These are phyloP conservation scores for Capniomyces stellatus DNA, from an alignment of 371 early-diverging fungal genomes.

Conservation along the genomic window DNA sequence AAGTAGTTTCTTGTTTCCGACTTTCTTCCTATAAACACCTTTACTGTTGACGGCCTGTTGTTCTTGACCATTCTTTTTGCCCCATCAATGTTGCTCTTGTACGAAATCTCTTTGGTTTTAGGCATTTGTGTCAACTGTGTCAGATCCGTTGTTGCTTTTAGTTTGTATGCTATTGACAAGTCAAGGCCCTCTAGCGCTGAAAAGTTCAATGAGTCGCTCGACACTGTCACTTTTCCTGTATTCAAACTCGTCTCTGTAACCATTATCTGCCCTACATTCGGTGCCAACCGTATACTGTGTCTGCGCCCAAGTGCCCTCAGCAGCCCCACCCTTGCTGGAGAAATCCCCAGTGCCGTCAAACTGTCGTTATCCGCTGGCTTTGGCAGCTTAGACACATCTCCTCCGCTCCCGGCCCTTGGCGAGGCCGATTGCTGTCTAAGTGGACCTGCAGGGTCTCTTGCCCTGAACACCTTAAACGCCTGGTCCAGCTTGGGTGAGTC, in stretches of 20 bases:
- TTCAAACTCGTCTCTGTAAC: conserved; percentile 17
- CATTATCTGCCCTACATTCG: conserved; percentile 21
- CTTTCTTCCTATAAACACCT: not conserved
- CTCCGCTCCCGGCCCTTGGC: not conserved
- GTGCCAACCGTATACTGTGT: conserved; percentile 25
- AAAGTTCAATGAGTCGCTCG: not conserved
- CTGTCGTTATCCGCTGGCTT: not conserved
- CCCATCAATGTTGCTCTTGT: not conserved
- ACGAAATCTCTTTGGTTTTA: conserved; percentile 24
- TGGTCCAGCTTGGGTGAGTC: conserved; percentile 18
- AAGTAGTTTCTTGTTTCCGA: too few relatives aligned
- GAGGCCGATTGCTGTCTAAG: conserved; percentile 11
- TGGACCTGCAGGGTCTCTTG: conserved; percentile 25
- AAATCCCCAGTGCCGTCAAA: conserved; percentile 7
- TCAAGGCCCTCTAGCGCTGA: conserved; percentile 5
- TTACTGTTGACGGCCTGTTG: not conserved
- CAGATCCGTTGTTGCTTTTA: conserved; percentile 23
- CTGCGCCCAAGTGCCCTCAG: conserved; percentile 23
- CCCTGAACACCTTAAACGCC: conserved; percentile 19
- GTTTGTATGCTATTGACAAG: conserved; percentile 10
- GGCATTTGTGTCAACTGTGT: conserved; percentile 21
- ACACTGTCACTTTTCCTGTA: conserved; percentile 4
- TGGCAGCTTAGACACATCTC: not conserved
- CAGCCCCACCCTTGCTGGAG: conserved; percentile 25
- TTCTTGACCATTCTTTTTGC: not conserved